Evolutionary conservation across 768 basidiomycete genomes (phyloP).

Genomic region (Hemileccinum impolitum): DNA sequence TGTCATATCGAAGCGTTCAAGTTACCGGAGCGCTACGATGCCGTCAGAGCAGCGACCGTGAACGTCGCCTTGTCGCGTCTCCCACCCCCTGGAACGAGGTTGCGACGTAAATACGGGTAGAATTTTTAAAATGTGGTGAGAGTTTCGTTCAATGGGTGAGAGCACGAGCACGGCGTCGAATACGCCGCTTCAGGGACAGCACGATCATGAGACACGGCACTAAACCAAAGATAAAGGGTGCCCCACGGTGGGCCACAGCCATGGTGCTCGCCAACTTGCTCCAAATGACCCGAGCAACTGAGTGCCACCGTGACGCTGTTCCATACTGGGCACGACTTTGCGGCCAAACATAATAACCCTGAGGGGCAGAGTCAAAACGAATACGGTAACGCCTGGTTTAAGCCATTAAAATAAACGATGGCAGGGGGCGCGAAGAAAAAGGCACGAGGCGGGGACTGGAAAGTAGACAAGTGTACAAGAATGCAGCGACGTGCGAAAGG

Average conservation of each 20-base stretch:
- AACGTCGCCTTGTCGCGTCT: too few relatives aligned
- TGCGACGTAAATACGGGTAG: too few relatives aligned
- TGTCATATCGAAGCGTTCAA: conserved; percentile 7
- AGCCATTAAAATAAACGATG: conserved; percentile 1
- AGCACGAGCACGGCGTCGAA: conserved; percentile 6
- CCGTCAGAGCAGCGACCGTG: conserved; percentile 4
- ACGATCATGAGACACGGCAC: neutral
- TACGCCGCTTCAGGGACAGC: conserved; percentile 6
- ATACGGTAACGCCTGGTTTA: conserved; percentile 15
- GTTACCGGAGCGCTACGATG: conserved; percentile 12
- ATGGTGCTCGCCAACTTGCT: neutral
- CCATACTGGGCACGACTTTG: conserved; percentile 17
- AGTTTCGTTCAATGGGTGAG: conserved; percentile 5
- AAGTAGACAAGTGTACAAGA: conserved; percentile 8
- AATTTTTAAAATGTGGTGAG: neutral
- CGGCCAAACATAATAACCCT: conserved; percentile 9
- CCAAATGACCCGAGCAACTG: too few relatives aligned
- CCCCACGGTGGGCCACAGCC: too few relatives aligned
- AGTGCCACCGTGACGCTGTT: neutral
- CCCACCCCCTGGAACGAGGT: too few relatives aligned
- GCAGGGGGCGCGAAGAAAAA: neutral
- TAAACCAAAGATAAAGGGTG: neutral
- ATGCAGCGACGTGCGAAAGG: neutral
- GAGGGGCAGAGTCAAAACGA: conserved; percentile 6
- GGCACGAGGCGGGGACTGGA: conserved; percentile 1